Percentiles rank a stretch among this genome's conserved stretches.
phyloP scores from a whole-genome alignment of 441 rosid genomes.

The Raphanus hybrid region DNA sequence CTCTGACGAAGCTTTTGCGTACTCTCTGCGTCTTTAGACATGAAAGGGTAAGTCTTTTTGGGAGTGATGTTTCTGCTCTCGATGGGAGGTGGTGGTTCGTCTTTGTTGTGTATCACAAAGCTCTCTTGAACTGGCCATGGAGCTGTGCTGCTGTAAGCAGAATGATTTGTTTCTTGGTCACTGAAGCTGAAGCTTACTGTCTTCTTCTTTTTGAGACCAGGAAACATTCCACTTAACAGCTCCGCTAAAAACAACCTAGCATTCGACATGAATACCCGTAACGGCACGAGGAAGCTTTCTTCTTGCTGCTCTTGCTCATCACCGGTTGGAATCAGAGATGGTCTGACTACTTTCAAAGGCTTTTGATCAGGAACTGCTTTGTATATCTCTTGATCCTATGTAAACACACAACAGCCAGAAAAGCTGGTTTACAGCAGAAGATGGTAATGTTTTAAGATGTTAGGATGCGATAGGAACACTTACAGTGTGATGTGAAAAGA shows the following conservation, averaged over 20 bases:
- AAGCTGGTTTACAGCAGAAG: constrained; percentile 10
- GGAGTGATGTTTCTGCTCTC: background rate
- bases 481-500: background rate
- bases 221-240: constrained; percentile 70
- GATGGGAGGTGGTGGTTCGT: background rate
- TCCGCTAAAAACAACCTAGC: constrained; percentile 58
- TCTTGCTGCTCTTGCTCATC: constrained; percentile 77
- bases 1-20: background rate
- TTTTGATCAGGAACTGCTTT: constrained; percentile 50
- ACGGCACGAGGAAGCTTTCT: constrained; percentile 73
- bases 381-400: constrained; percentile 55
- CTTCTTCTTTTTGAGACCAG: constrained; percentile 62
- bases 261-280: constrained; percentile 60
- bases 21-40: background rate
- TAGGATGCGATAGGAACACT: background rate
- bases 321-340: constrained; percentile 72
- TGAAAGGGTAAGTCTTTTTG: background rate
- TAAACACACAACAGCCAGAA: constrained; percentile 23
- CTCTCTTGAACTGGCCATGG: background rate
- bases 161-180: constrained; percentile 20
- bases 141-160: constrained; percentile 1
- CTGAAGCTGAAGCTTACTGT: constrained; percentile 31
- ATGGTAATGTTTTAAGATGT: background rate
- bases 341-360: constrained; percentile 67
- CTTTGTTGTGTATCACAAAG: background rate